Base-by-base conservation (phyloP, 768 basidiomycete species). In the Antrodiella citrinella region DNA sequence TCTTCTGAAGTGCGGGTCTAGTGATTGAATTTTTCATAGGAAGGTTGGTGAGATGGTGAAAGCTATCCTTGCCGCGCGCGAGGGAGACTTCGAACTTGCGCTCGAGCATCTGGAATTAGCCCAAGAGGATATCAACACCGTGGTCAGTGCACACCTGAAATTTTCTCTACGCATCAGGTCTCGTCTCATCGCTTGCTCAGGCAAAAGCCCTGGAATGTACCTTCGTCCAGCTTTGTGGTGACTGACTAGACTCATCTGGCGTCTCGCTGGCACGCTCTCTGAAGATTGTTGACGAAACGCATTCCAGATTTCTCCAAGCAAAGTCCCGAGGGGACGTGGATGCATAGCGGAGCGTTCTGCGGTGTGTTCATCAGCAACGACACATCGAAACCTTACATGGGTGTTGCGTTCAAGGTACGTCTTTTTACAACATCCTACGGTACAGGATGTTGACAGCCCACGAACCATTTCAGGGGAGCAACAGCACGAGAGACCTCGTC, bases 191-290 rank as follows among this genome's bases (percentile, higher is more conserved):
- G 13, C 20, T 1, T 21, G 13, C 26, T 13, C 15, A 52, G 51
- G 51, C 51, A 3, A 24, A n/a, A 26, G 41, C 47, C 9, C 21
- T 52, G 26, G 46, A 44, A n/a, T 52, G 51, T 23, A 52, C 51
- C 4, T 52, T 52, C 42, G 20, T 52, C 20, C 51, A 52, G 22
- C 51, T 52, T 3, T 52, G 51, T 30, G 51, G 51, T 48, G 26
- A 4, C 46, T 35, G 35, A 38, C 18, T 7, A 12, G 18, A 18
- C 2, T 4, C 26, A 10, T n/a, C n/a, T n/a, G n/a, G n/a, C n/a
- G n/a, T n/a, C n/a, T n/a, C n/a, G n/a, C n/a, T 3, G 5, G 19
- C 11, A 2, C 7, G 19, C 3, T 2, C 18, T 19, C 44, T 25
- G 11, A 13, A 10, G 20, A 4, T 11, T 2, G 18, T 24, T 4